phyloP scores from a whole-genome alignment of 2,329 filamentous ascomycete species.

The Keithomyces neogunnii region DNA sequence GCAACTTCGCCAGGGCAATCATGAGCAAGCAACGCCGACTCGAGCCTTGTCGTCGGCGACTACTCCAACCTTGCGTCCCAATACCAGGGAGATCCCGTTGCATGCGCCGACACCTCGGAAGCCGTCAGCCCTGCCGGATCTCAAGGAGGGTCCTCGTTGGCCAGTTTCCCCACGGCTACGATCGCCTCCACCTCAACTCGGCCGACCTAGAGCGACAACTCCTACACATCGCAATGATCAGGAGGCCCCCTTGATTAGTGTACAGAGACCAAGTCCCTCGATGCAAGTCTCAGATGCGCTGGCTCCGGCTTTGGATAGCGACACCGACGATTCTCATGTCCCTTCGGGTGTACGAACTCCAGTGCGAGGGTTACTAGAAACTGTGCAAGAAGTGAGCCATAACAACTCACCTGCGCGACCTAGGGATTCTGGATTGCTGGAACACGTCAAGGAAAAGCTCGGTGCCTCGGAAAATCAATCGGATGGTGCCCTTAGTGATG shows the following conservation, averaged over 20 bases:
- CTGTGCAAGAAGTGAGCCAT: conserved; percentile 83
- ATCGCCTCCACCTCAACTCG: conserved; percentile 59
- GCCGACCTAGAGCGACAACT: conserved; percentile 35
- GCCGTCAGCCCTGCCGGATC: conserved; percentile 37
- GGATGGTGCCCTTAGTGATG: conserved; percentile 30
- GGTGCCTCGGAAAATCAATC: conserved; percentile 31
- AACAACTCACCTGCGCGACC: conserved; percentile 56
- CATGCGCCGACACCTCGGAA: conserved; percentile 60
- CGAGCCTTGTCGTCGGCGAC: conserved; percentile 60
- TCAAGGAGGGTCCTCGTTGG: conserved; percentile 59
- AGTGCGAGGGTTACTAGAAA: conserved; percentile 63
- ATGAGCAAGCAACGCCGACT: conserved; percentile 54
- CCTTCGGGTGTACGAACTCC: conserved; percentile 51
- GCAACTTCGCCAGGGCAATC: conserved; percentile 38
- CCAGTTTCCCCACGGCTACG: conserved; percentile 68
- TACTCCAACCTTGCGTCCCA: conserved; percentile 56
- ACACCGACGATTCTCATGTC: conserved; percentile 40
- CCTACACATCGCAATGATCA: conserved; percentile 36
- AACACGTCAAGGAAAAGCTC: conserved; percentile 43
- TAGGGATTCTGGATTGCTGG: conserved; percentile 35
- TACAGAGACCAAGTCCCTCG: conserved; percentile 41
- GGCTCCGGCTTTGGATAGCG: conserved; percentile 37
- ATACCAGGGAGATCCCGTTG: conserved; percentile 49
- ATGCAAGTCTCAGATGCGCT: conserved; percentile 31
- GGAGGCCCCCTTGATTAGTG: conserved; percentile 43